Base-by-base conservation (phyloP, 1,284 basidiomycete species). In the Coniferiporia sulphurascens region DNA sequence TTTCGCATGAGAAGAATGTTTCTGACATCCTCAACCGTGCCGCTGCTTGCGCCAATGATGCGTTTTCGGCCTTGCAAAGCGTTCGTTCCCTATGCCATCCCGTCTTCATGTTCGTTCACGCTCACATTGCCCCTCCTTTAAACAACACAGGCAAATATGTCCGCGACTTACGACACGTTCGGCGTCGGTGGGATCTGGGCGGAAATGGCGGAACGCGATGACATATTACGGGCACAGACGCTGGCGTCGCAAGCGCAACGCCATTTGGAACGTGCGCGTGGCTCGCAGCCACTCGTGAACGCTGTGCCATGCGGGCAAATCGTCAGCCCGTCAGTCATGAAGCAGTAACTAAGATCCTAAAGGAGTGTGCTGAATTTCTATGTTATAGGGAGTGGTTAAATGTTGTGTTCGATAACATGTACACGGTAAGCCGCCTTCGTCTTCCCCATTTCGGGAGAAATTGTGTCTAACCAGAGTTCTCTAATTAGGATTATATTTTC, bases 401-500 rank as follows among this genome's bases (percentile, higher is more conserved):
- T 22, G 52, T 59, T 17, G 61, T 62, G 9, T 62, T 62, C 38
- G 61, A 62, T 32, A 62, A 59, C 46, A 52, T 62, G 43, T 62
- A 59, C 48, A 62, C 56, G 17, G 57, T 58, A 27, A 49, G 51
- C n/a, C 17, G n/a, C n/a, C n/a, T n/a, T n/a, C n/a, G n/a, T 19
- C 36, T 44, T 32, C 41, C 21, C 17, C 19, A 19, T n/a, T n/a
- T n/a, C n/a, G n/a, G n/a, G n/a, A 7, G 17, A 10, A 52, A 5
- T 19, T 17, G 15, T 17, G n/a, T 58, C 51, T 58, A 22, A 58
- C 50, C 7, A 38, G 36, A 7, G 6, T 17, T 45, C 15, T 12
- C 12, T 35, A 13, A 45, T n/a, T 50, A 58, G 57, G 57, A 62
- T 48, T 55, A 56, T 34, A 49, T 62, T 21, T 62, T 59, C 48